phyloP scores from a whole-genome alignment of 495 filamentous ascomycete species.

The Penicillium paradoxum region DNA sequence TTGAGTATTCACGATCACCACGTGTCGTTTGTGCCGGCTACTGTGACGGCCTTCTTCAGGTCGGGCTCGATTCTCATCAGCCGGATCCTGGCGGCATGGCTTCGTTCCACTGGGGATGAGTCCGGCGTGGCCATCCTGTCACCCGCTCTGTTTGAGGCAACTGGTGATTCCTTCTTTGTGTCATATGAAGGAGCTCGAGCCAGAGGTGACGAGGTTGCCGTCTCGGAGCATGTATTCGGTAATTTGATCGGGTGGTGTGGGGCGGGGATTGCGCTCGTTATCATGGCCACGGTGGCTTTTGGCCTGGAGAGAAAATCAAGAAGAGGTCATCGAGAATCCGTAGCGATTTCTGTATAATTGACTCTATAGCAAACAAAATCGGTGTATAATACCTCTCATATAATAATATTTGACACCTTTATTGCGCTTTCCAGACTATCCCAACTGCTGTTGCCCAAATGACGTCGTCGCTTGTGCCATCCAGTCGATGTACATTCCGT shows the following conservation, averaged over 20 bases:
- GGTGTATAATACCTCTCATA: not conserved
- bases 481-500: not conserved
- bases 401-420: too few relatives aligned
- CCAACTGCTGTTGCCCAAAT: not conserved
- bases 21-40: not conserved
- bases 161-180: not conserved
- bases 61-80: not conserved
- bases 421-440: not conserved
- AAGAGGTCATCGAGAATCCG: not conserved
- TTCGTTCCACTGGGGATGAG: not conserved
- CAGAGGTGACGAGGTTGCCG: not conserved
- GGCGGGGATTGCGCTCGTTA: not conserved
- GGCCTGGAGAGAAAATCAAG: not conserved
- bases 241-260: not conserved
- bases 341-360: not conserved
- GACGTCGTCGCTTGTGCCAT: not conserved
- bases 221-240: not conserved
- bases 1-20: not conserved
- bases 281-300: not conserved
- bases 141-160: not conserved
- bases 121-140: not conserved
- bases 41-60: not conserved
- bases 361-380: not conserved
- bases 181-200: not conserved
- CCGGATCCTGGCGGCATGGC: not conserved